phyloP scores from a whole-genome alignment of 805 yeast genomes.

The Aciculoconidium aculeatum region DNA sequence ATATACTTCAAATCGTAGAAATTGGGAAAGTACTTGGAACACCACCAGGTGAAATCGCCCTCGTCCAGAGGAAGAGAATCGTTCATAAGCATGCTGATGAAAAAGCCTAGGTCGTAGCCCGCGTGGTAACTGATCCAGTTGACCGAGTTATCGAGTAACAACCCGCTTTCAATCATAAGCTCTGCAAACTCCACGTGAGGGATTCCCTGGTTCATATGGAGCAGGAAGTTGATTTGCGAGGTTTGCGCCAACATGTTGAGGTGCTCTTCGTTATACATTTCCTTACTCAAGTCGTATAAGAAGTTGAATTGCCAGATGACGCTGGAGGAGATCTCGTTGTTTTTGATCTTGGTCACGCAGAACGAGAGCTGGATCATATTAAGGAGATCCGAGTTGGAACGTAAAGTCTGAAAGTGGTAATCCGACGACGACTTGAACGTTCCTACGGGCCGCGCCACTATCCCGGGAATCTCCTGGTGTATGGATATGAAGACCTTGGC shows the following conservation, averaged over 20 bases:
- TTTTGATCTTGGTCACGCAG: conserved; percentile 33
- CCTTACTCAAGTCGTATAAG: conserved; percentile 64
- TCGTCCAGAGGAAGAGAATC: conserved; percentile 74
- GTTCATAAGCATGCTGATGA: conserved; percentile 71
- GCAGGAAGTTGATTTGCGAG: conserved; percentile 70
- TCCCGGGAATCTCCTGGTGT: conserved; percentile 94
- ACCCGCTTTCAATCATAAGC: conserved; percentile 77
- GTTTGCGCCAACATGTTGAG: conserved; percentile 72
- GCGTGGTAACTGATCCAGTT: conserved; percentile 91
- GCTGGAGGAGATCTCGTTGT: conserved; percentile 50
- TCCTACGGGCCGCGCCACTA: conserved; percentile 94
- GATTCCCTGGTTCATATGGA: conserved; percentile 73
- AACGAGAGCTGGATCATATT: conserved; percentile 70
- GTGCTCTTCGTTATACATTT: conserved; percentile 86
- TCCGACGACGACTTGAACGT: conserved; percentile 83
- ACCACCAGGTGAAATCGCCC: conserved; percentile 68
- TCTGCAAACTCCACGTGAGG: conserved; percentile 78
- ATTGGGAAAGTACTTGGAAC: conserved; percentile 69
- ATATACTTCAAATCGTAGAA: conserved; percentile 72
- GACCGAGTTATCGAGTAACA: conserved; percentile 62
- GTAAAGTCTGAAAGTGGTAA: conserved; percentile 91
- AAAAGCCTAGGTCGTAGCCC: conserved; percentile 92
- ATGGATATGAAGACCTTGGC: conserved; percentile 51
- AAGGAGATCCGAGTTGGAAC: conserved; percentile 84
- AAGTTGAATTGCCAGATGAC: conserved; percentile 97